phyloP scores from a whole-genome alignment of 2,329 filamentous ascomycete species.

The Colletotrichum spaethianum region DNA sequence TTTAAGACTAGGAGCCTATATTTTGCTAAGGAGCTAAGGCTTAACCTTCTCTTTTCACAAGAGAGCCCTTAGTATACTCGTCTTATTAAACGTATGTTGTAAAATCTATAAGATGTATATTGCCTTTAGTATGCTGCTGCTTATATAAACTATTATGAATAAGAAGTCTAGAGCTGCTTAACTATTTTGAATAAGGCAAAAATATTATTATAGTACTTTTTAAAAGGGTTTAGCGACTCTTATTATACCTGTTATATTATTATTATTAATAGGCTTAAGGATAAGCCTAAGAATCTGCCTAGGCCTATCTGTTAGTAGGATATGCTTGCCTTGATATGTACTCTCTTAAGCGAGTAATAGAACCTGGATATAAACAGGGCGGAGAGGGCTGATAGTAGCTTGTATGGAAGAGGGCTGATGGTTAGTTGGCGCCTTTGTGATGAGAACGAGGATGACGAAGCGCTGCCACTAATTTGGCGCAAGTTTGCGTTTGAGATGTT shows the following conservation, averaged over 20 bases:
- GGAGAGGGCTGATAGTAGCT: background rate
- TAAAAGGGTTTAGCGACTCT: background rate
- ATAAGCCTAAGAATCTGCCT: background rate
- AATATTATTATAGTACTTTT: background rate
- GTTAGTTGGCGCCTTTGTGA: background rate
- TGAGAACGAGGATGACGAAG: background rate
- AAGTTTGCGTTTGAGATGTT: background rate
- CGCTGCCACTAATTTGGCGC: background rate
- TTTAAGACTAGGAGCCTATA: background rate
- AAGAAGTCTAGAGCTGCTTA: conserved; percentile 4
- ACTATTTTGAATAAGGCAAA: background rate
- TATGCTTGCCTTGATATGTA: background rate
- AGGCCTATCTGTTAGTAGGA: background rate
- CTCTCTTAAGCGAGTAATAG: background rate
- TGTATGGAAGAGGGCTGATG: conserved; percentile 1
- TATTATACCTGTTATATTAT: background rate
- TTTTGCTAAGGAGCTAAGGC: conserved; percentile 3
- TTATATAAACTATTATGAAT: conserved; percentile 9
- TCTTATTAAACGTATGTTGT: background rate
- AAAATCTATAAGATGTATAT: background rate
- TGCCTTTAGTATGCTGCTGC: background rate
- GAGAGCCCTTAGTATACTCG: background rate
- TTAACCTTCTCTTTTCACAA: background rate
- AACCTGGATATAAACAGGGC: background rate
- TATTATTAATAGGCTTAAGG: background rate